These are phyloP conservation scores for Silene latifolia DNA, from an alignment of 148 eudicot genomes.

Conservation along the genomic window DNA sequence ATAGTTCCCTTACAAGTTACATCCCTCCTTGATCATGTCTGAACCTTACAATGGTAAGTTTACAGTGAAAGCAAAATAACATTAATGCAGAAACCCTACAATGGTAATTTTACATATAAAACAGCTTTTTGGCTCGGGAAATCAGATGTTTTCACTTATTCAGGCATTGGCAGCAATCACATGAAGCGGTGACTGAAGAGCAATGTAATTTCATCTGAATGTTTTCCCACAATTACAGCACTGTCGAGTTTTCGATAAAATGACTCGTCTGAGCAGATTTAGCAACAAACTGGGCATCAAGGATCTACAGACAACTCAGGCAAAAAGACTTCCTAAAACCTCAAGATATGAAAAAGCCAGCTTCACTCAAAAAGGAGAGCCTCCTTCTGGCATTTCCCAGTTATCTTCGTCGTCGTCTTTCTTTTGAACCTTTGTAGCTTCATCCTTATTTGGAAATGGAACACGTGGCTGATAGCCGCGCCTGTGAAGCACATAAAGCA, in stretches of 20 bases:
- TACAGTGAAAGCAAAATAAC: no score
- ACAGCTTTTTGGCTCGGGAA: no score
- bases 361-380: slow-evolving; percentile 37
- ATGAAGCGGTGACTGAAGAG: neutral
- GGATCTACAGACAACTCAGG: neutral
- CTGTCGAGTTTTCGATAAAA: neutral
- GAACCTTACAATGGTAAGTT: no score
- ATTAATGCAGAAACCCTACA: no score
- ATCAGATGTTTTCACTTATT: no score
- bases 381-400: slow-evolving; percentile 69
- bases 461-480: slow-evolving; percentile 33
- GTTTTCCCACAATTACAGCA: neutral
- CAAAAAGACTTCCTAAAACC: no score
- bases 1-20: no score
- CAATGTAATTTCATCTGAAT: neutral
- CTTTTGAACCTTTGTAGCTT: slow-evolving; percentile 35
- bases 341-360: neutral
- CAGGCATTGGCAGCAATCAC: neutral
- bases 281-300: neutral
- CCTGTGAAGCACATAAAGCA: slow-evolving; percentile 28
- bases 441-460: slow-evolving; percentile 35
- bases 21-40: no score
- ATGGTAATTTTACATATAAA: no score
- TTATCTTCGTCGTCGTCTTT: slow-evolving; percentile 56
- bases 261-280: neutral